Conservation (phyloP, 495 filamentous ascomycete genomes). For the Neurospora discreta region DNA sequence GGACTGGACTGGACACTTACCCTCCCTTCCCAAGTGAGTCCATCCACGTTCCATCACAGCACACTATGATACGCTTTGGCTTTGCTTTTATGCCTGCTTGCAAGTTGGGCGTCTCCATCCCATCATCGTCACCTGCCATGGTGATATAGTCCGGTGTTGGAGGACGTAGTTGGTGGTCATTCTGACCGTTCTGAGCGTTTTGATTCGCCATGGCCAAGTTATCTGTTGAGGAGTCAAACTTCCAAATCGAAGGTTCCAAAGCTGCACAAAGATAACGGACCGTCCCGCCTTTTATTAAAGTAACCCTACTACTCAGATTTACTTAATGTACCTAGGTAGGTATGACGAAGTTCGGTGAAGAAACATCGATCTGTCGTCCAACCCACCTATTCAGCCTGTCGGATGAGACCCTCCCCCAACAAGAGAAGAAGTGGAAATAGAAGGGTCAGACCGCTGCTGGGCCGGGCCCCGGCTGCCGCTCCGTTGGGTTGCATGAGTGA, state of each 20-base stretch:
- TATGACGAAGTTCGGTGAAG: not conserved
- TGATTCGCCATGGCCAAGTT: not conserved
- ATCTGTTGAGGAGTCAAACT: not conserved
- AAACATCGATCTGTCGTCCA: not conserved
- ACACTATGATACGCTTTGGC: slow-evolving; percentile 21
- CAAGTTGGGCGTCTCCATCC: not conserved
- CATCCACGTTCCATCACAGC: slow-evolving; percentile 30
- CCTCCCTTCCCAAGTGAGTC: slow-evolving; percentile 17
- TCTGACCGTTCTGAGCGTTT: not conserved
- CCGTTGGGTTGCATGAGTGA: too few relatives aligned
- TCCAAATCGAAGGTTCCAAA: not conserved
- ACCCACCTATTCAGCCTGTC: too few relatives aligned
- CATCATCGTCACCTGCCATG: not conserved
- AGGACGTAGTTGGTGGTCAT: not conserved
- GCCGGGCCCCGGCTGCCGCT: too few relatives aligned
- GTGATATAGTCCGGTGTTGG: not conserved
- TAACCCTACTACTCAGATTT: not conserved
- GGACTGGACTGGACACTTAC: too few relatives aligned
- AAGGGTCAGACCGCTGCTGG: too few relatives aligned
- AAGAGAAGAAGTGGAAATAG: too few relatives aligned
- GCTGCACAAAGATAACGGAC: not conserved
- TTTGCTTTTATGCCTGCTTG: not conserved
- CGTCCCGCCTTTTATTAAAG: not conserved
- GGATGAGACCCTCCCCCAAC: too few relatives aligned
- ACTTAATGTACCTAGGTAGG: too few relatives aligned